Base-by-base conservation (phyloP, 1,139 yeast genomes). In the Pichia sp. region DNA sequence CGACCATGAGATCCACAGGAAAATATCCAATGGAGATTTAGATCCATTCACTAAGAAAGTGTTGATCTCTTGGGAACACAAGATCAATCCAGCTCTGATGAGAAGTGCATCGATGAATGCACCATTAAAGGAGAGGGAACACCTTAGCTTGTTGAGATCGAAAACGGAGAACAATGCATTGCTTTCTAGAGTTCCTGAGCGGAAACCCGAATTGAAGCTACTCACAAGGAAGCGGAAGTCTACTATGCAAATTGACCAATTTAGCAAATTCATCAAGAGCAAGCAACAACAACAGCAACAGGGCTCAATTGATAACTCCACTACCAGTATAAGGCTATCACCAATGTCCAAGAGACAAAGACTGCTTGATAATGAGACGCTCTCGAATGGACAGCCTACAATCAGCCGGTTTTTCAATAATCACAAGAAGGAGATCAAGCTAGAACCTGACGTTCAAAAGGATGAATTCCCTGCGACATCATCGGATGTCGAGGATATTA, bases 21-120 rank as follows among this genome's bases (percentile, higher is more conserved):
- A 62, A 27, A 67, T 86, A 17, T 85, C 95, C 16, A 51, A 50
- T 13, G 96, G 94, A 0, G 66, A 64, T 12, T 50, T 83, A 7
- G 74, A 80, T 52, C 96, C 96, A 0, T 66, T 71, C 24, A 67
- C 78, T 8, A 79, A 73, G 48, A 58, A 56, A 14, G 63, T 59
- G 2, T 42, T 77, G 22, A 51, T 64, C 0, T 62, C 76, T 1
- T 56, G 78, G 43, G 79, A 73, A 17, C 20, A 24, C n/a, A 38
- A 38, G 24, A 38, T n/a, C n/a, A n/a, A n/a, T n/a, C n/a, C n/a
- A n/a, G n/a, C n/a, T n/a, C n/a, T n/a, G 22, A 21, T 9, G 11
- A 21, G 22, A 21, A 21, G 11, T 21, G 11, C 8, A 21, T 21
- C 22, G 22, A 11, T 9, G 8, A 21, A 9, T 21, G 22, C 22